These are phyloP conservation scores for Dryas integrifolia DNA, from an alignment of 331 rosid species.

Conservation along the genomic window DNA sequence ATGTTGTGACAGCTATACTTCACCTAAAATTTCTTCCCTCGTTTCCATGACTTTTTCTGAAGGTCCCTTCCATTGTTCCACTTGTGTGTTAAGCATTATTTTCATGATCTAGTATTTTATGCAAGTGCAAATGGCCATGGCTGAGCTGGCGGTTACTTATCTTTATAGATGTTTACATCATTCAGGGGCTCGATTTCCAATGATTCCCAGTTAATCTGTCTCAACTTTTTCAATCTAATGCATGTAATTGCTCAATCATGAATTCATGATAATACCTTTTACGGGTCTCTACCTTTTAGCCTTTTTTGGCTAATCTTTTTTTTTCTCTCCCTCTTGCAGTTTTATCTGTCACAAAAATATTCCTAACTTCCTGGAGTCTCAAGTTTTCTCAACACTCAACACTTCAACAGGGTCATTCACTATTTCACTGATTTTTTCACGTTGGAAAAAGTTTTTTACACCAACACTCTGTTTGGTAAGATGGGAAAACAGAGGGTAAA, in stretches of 20 bases:
- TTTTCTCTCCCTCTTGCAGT: background rate
- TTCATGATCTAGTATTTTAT: background rate
- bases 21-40: background rate
- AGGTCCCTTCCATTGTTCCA: background rate
- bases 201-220: background rate
- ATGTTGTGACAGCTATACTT: conserved; percentile 16
- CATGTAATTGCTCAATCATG: conserved; percentile 15
- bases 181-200: conserved; percentile 5
- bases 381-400: background rate
- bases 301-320: background rate
- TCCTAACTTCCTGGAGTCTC: conserved; percentile 15
- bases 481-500: background rate
- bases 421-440: background rate
- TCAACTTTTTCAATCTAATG: background rate
- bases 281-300: background rate
- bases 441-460: background rate
- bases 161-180: background rate
- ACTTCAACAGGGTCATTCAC: background rate
- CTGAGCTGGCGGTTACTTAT: background rate
- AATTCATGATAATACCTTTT: background rate
- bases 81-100: background rate
- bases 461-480: background rate
- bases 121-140: background rate
- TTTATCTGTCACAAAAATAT: background rate
- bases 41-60: background rate